These are phyloP conservation scores for Saksenaea oblongispora DNA, from an alignment of 371 early-diverging fungal species.

Conservation along the genomic window DNA sequence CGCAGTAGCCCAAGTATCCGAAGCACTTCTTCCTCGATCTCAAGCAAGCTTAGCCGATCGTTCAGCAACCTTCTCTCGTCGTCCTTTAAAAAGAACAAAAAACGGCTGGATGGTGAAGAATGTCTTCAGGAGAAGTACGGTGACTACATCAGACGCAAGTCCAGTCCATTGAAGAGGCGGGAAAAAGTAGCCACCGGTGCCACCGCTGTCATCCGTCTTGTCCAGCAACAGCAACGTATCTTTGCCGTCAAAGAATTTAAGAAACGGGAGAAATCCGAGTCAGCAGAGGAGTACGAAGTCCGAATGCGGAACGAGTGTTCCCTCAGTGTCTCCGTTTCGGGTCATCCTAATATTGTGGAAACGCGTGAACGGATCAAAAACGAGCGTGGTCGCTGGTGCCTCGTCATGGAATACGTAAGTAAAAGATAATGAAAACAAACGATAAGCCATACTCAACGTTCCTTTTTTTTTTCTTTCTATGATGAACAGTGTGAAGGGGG, in stretches of 20 bases:
- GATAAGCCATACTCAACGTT: neutral
- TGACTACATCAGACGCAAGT: slow-evolving; percentile 6
- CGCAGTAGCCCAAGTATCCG: neutral
- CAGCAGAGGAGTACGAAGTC: slow-evolving; percentile 63
- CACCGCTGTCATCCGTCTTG: slow-evolving; percentile 87
- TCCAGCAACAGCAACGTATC: slow-evolving; percentile 52
- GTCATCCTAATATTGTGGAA: slow-evolving; percentile 70
- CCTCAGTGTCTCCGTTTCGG: slow-evolving; percentile 62
- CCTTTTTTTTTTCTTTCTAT: slow-evolving; percentile 18
- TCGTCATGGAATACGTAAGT: slow-evolving; percentile 71
- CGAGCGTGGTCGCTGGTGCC: slow-evolving; percentile 55
- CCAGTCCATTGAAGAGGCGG: neutral
- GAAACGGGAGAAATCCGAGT: slow-evolving; percentile 53
- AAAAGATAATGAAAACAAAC: neutral
- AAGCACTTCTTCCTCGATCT: neutral
- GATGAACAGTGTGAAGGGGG: slow-evolving; percentile 58
- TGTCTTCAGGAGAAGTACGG: neutral
- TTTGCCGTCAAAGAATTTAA: slow-evolving; percentile 67
- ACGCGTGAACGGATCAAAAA: slow-evolving; percentile 70
- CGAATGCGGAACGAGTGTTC: slow-evolving; percentile 75
- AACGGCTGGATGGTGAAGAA: neutral
- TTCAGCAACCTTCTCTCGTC: neutral
- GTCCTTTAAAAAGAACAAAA: neutral
- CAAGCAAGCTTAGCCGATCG: neutral
- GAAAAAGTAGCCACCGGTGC: slow-evolving; percentile 79